Evolutionary conservation across 805 yeast genomes (phyloP), one percentile per base, ranked within the genome.

Genomic region (Zygoascus ofunaensis): DNA sequence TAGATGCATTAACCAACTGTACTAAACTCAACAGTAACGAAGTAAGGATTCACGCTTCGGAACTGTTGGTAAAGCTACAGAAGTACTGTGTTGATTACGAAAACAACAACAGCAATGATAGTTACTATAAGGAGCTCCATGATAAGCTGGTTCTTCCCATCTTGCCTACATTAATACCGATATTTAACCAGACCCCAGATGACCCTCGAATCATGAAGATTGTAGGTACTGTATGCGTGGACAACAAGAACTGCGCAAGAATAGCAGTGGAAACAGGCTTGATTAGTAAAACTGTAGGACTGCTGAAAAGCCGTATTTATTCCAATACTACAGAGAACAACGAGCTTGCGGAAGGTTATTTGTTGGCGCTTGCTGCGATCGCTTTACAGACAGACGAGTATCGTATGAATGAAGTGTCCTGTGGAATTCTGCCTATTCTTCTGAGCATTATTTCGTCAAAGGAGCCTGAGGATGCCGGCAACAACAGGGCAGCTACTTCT

Each of bases 221-320:
- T 5, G 45, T 62, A 15, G 63, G 63, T 1, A 39, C 55, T 5
- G 39, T 63, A 2, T 60, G 64, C 44, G 52, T 62, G 18, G 63
- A 60, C 34, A 61, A 62, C 24, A 57, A 54, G 5, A 49, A 49
- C 10, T 46, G 53, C 37, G 58, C 63, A 4, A 53, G 50, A 2
- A 43, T 59, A 46, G 65, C 63, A 2, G 62, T 53, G 17, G 67
- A 62, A 45, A 59, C 60, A 7, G 61, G 59, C 4, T 49, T 61
- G n/a, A 49, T 62, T 28, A 48, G 49, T 21, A 54, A 56, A 21
- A 49, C 62, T 8, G 53, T 51, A 18, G 39, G 39, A 2, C 44
- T 51, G 3, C 46, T 57, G 17, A 44, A 44, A 35, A 17, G 20
- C n/a, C 30, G 24, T n/a, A 14, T 21, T 4, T 12, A 12, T 4